These are phyloP conservation scores for Cladosporium sp. DNA, from an alignment of 2,329 filamentous ascomycete species.

Conservation along the genomic window DNA sequence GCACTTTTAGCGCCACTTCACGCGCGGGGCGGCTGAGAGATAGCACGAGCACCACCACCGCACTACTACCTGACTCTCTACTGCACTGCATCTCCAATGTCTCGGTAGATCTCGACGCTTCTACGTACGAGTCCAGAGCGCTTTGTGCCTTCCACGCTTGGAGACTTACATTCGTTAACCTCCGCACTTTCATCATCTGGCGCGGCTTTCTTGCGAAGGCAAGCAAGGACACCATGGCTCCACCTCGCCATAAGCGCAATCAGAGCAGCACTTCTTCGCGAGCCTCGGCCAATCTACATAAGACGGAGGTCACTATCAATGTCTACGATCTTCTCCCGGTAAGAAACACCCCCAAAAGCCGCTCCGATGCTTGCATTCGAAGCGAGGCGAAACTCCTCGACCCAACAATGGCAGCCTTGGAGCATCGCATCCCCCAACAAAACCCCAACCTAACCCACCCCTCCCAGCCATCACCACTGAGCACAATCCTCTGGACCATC, in stretches of 20 bases:
- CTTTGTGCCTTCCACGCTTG: too few relatives aligned
- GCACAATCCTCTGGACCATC: constrained; percentile 71
- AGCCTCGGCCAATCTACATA: constrained; percentile 9
- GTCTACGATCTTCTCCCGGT: constrained; percentile 36
- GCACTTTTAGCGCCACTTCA: too few relatives aligned
- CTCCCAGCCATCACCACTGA: constrained; percentile 63
- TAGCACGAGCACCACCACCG: too few relatives aligned
- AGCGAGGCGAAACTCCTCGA: neutral
- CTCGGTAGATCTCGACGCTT: too few relatives aligned
- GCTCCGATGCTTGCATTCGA: neutral
- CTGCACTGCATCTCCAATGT: too few relatives aligned
- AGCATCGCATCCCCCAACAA: neutral
- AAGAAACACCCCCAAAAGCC: neutral
- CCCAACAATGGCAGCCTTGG: too few relatives aligned
- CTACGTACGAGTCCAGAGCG: too few relatives aligned
- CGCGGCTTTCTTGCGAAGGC: too few relatives aligned
- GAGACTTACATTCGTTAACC: too few relatives aligned
- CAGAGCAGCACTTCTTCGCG: constrained; percentile 7
- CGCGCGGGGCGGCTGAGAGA: too few relatives aligned
- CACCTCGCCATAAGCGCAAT: neutral
- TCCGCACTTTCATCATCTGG: too few relatives aligned
- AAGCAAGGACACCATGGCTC: neutral
- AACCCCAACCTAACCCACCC: constrained; percentile 11
- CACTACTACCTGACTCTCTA: too few relatives aligned
- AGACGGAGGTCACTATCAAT: constrained; percentile 33